Percentiles rank a stretch among this genome's conserved stretches.
These are phyloP conservation scores for Myxozyma mucilagina DNA, from an alignment of 805 yeast species.

Conservation along the genomic window DNA sequence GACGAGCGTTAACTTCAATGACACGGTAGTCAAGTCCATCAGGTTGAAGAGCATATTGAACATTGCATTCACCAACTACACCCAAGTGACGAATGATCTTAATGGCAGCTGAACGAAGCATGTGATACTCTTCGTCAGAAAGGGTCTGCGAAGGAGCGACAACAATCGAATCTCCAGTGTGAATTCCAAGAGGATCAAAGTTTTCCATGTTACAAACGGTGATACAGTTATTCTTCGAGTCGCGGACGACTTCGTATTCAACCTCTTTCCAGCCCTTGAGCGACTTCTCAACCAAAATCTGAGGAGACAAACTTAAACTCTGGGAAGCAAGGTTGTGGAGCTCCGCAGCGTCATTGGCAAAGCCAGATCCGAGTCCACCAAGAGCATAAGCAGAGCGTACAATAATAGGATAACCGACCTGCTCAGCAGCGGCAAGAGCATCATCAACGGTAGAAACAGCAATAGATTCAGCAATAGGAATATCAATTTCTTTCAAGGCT, in stretches of 20 bases:
- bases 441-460: conserved; percentile 94
- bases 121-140: conserved; percentile 95
- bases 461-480: conserved; percentile 94
- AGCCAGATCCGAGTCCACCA: conserved; percentile 98
- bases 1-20: conserved; percentile 95
- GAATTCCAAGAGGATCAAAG: conserved; percentile 96
- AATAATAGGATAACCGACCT: conserved; percentile 91
- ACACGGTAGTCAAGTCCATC: conserved; percentile 94
- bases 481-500: conserved; percentile 91
- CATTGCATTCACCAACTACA: conserved; percentile 98
- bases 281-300: conserved; percentile 86
- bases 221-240: conserved; percentile 93
- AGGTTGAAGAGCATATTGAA: conserved; percentile 94
- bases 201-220: conserved; percentile 99
- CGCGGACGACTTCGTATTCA: conserved; percentile 97
- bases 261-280: conserved; percentile 99
- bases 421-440: conserved; percentile 84
- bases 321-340: conserved; percentile 84
- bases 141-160: conserved; percentile 98
- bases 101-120: conserved; percentile 96
- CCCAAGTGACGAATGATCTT: conserved; percentile 97
- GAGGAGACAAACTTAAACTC: conserved; percentile 87
- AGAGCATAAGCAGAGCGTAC: conserved; percentile 96
- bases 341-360: conserved; percentile 81
- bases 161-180: conserved; percentile 98